phyloP scores from a whole-genome alignment of 2,329 filamentous ascomycete species.

The Cytospora piceae region DNA sequence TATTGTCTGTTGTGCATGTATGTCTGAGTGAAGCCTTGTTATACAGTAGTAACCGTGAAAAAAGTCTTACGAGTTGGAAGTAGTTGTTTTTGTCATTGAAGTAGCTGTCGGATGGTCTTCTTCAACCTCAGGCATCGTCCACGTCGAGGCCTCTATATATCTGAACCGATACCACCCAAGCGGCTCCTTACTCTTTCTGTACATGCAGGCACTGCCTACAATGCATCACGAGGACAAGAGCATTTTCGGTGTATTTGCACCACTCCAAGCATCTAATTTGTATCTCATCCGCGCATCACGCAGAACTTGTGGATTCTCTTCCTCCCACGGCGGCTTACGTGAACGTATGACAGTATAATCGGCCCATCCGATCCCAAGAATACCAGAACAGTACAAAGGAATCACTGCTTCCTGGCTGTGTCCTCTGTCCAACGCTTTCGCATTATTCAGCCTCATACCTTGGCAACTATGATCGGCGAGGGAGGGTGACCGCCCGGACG shows the following conservation, averaged over 20 bases:
- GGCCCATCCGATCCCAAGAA: not conserved
- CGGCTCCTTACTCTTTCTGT: too few species aligned
- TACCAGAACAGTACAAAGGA: not conserved
- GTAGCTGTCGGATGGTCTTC: too few species aligned
- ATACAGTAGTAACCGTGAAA: not conserved
- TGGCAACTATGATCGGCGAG: not conserved
- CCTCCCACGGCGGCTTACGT: not conserved
- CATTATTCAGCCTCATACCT: constrained; percentile 5
- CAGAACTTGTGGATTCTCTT: not conserved
- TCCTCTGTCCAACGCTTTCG: not conserved
- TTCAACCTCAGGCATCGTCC: too few species aligned
- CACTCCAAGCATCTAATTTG: too few species aligned
- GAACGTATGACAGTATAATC: not conserved
- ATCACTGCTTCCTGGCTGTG: not conserved
- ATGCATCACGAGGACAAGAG: too few species aligned
- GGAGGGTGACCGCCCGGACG: not conserved
- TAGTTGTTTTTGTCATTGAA: too few species aligned
- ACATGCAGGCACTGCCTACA: too few species aligned
- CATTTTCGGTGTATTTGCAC: too few species aligned
- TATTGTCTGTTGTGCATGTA: not conserved
- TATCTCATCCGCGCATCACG: too few species aligned
- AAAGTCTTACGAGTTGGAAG: too few species aligned
- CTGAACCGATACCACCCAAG: too few species aligned
- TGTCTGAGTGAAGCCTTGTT: not conserved
- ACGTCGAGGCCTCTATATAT: too few species aligned